These are phyloP conservation scores for Rhododendron ferrugineum DNA, from an alignment of 148 eudicot species.

Conservation along the genomic window DNA sequence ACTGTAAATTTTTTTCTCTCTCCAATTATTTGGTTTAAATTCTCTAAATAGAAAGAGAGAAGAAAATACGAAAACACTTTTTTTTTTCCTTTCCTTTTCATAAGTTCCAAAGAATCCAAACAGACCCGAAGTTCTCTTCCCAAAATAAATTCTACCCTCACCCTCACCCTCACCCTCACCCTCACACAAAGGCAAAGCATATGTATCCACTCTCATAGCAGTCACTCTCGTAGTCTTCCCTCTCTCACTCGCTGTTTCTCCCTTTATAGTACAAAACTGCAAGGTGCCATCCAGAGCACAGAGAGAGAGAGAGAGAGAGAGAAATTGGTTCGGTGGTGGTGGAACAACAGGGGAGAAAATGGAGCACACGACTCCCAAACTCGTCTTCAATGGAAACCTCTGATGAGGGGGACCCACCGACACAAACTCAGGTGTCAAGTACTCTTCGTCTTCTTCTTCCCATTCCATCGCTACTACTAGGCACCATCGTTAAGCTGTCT, in stretches of 20 bases:
- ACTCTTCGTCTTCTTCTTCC: neutral
- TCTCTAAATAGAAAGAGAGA: too few species aligned
- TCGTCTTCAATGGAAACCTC: slow-evolving; percentile 16
- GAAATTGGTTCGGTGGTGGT: neutral
- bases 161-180: too few species aligned
- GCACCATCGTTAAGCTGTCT: neutral
- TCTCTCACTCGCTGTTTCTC: neutral
- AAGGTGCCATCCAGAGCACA: neutral
- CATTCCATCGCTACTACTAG: neutral
- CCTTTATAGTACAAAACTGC: neutral
- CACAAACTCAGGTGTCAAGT: slow-evolving; percentile 3
- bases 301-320: slow-evolving; percentile 1
- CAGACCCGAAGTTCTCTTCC: too few species aligned
- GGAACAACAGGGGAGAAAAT: slow-evolving; percentile 4
- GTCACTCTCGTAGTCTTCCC: neutral
- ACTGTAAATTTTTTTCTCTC: too few species aligned
- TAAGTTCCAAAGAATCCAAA: too few species aligned
- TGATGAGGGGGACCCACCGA: slow-evolving; percentile 10
- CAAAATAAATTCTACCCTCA: too few species aligned
- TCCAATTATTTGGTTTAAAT: too few species aligned
- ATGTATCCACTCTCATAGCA: neutral
- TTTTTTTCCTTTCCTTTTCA: too few species aligned
- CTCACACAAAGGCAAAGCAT: neutral
- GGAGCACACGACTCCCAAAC: neutral
- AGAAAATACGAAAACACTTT: too few species aligned